Evolutionary conservation across 495 filamentous ascomycete species (phyloP).

Genomic region (Podospora fimiseda): DNA sequence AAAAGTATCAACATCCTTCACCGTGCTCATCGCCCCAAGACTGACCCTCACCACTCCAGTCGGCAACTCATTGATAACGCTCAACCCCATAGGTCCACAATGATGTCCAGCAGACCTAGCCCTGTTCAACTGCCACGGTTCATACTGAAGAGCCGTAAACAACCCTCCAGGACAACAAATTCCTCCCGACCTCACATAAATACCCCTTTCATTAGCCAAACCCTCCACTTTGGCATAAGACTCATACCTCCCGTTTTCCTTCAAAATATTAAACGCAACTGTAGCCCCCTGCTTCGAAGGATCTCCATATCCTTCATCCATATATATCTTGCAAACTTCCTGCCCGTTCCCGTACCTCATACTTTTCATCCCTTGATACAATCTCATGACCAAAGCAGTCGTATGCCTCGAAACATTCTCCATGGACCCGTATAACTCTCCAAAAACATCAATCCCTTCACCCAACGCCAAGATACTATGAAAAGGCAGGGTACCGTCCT

Average conservation of each 20-base stretch:
- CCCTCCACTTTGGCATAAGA: constrained; percentile 56
- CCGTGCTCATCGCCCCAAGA: constrained; percentile 65
- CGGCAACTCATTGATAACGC: constrained; percentile 28
- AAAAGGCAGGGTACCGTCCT: constrained; percentile 76
- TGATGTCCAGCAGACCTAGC: constrained; percentile 59
- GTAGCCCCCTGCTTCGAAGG: constrained; percentile 58
- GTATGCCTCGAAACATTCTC: constrained; percentile 58
- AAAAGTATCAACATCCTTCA: constrained; percentile 53
- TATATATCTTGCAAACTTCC: constrained; percentile 54
- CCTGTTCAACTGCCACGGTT: constrained; percentile 55
- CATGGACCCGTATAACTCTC: constrained; percentile 56
- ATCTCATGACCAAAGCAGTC: constrained; percentile 42
- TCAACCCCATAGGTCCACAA: constrained; percentile 36
- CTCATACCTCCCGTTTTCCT: constrained; percentile 48
- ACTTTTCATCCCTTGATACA: constrained; percentile 46
- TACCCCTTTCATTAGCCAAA: constrained; percentile 51
- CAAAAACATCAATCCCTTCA: constrained; percentile 60
- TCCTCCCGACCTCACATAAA: constrained; percentile 63
- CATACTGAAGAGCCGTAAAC: constrained; percentile 39
- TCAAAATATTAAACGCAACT: constrained; percentile 62
- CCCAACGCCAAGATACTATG: constrained; percentile 69
- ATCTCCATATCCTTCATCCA: constrained; percentile 43
- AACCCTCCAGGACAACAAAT: constrained; percentile 42
- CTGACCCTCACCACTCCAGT: constrained; percentile 59
- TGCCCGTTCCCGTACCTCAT: constrained; percentile 56